phyloP scores from a whole-genome alignment of 129 eudicot genomes.

The Erigeron canadensis region DNA sequence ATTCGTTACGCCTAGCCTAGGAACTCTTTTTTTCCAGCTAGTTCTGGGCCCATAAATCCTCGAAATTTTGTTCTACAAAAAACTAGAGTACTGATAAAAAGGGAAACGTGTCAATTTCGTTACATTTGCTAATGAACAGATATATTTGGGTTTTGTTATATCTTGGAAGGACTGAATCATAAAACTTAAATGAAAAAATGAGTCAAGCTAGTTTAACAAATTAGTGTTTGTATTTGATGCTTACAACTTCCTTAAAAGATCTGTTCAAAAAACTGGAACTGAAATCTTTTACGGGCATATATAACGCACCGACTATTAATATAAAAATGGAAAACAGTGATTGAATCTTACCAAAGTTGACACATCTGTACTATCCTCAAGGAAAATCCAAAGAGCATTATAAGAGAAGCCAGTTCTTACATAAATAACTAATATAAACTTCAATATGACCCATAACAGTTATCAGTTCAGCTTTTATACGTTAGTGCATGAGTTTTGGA shows the following conservation, averaged over 20 bases:
- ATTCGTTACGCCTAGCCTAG: no score
- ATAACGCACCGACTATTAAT: neutral
- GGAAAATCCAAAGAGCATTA: neutral
- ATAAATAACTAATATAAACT: neutral
- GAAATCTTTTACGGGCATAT: neutral
- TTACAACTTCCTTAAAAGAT: neutral
- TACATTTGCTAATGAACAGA: neutral
- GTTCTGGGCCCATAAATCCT: no score
- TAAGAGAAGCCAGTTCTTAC: neutral
- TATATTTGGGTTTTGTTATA: neutral
- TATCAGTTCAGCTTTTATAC: no score
- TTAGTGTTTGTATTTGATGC: neutral
- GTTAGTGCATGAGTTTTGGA: no score
- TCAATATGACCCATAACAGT: no score
- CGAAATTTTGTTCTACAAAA: no score
- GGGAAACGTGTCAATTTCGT: no score
- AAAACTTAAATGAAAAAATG: no score
- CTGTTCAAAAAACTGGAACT: neutral
- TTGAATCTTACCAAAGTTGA: neutral
- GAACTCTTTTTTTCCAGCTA: no score
- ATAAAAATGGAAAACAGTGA: neutral
- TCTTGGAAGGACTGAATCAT: neutral
- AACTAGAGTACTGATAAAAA: no score
- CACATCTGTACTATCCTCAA: neutral
- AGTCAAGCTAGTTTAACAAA: neutral